Conservation (phyloP, 2,329 filamentous ascomycete genomes). For the Colletotrichum sp. region DNA sequence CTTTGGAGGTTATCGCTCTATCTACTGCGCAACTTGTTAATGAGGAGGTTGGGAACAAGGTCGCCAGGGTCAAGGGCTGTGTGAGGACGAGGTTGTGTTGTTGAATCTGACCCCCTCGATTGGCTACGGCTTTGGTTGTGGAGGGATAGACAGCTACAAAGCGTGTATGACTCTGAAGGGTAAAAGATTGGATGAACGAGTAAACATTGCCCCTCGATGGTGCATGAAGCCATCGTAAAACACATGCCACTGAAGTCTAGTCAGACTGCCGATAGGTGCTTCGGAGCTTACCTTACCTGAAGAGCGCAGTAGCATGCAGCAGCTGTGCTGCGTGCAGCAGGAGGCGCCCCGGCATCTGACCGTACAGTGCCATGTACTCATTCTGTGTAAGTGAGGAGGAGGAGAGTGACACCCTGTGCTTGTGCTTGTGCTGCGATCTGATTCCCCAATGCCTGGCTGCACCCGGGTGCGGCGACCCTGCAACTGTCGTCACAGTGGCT, state of each 20-base stretch:
- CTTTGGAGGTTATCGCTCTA: neutral
- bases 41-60: neutral
- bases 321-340: neutral
- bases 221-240: conserved; percentile 15
- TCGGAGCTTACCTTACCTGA: neutral
- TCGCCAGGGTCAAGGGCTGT: neutral
- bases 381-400: neutral
- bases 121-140: neutral
- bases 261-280: neutral
- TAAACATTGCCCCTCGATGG: neutral
- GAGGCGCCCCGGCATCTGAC: neutral
- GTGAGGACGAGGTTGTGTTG: conserved; percentile 5
- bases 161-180: neutral
- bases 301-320: neutral
- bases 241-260: neutral
- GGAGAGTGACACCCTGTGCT: neutral
- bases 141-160: neutral
- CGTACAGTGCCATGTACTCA: neutral
- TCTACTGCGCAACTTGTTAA: neutral
- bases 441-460: neutral
- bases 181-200: neutral
- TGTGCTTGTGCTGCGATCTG: neutral
- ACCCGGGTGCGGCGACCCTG: neutral
- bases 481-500: neutral
- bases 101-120: conserved; percentile 4